Percentiles rank a stretch among this genome's conserved stretches.
These are phyloP conservation scores for Zanthoxylum bungeanum DNA, from an alignment of 345 rosid species.

Conservation along the genomic window DNA sequence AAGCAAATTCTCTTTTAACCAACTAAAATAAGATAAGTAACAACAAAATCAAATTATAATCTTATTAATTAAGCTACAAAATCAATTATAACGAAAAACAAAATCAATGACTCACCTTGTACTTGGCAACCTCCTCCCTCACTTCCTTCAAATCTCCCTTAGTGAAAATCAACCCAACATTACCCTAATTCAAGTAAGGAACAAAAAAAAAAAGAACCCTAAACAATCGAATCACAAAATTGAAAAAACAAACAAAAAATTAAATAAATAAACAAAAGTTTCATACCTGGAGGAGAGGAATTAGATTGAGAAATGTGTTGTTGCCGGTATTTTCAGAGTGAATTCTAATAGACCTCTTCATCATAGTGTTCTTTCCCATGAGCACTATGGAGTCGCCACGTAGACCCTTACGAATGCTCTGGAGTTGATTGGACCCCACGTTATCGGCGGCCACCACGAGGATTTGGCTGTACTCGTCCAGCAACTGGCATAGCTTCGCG, in stretches of 20 bases:
- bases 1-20: background rate
- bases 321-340: conserved; percentile 81
- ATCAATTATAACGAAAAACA: too few species aligned
- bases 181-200: conserved; percentile 46
- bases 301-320: conserved; percentile 46
- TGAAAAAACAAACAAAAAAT: background rate
- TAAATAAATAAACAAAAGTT: background rate
- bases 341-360: conserved; percentile 79
- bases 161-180: conserved; percentile 92
- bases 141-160: conserved; percentile 98
- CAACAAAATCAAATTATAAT: background rate
- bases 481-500: conserved; percentile 67
- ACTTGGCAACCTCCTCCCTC: conserved; percentile 87
- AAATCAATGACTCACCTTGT: conserved; percentile 52
- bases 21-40: background rate
- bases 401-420: conserved; percentile 76
- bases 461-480: conserved; percentile 81
- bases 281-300: conserved; percentile 82
- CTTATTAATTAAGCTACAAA: background rate
- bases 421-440: conserved; percentile 92
- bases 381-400: conserved; percentile 84
- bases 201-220: background rate
- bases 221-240: background rate
- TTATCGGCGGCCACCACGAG: conserved; percentile 79
- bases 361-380: conserved; percentile 98